Evolutionary conservation across 192 early-diverging fungal species (phyloP), one percentile per base, ranked within the genome.

Genomic region (Backusella westeae): DNA sequence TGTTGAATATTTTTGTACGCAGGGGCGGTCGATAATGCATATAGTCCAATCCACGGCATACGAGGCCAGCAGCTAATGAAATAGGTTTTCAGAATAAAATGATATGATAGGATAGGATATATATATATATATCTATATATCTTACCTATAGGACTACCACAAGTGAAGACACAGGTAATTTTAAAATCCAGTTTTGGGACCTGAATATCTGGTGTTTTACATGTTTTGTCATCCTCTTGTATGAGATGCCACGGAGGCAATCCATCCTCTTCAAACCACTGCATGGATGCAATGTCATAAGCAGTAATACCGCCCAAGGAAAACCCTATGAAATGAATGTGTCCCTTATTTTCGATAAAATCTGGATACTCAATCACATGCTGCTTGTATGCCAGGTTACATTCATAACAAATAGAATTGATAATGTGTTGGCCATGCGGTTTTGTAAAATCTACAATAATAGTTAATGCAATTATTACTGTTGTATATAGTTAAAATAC

Each of bases 231-330:
- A 23, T 75, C 56, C 5, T 75, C 66, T 19, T 72, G 32, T 29
- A 81, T 81, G 38, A 75, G 56, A 14, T 38, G 72, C 34, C 75
- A 76, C 7, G 71, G 79, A n/a, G 63, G 34, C 15, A 69, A 35
- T 29, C 44, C 38, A 35, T 83, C 81, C 2, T 81, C 83, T n/a
- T 78, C 77, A 46, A 78, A 77, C 72, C 84, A 83, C 19, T 81
- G 74, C 17, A 76, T 79, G 0, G 84, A 77, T 34, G 90, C 52
- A 63, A 92, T 89, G 78, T 92, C 91, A 74, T 87, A 92, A 71
- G 86, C 89, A 23, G 89, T 82, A 1, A 92, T 76, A 3, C 91
- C 91, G 8, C 91, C 91, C 46, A 92, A 76, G 0, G 91, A 92
- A n/a, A 88, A 85, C 1, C 89, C 90, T 19, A 90, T 85, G 8